A percentile compares a stretch with the other conserved stretches of the same genome.
phyloP scores from a whole-genome alignment of 805 yeast species.

The Zygosaccharomyces rouxii region DNA sequence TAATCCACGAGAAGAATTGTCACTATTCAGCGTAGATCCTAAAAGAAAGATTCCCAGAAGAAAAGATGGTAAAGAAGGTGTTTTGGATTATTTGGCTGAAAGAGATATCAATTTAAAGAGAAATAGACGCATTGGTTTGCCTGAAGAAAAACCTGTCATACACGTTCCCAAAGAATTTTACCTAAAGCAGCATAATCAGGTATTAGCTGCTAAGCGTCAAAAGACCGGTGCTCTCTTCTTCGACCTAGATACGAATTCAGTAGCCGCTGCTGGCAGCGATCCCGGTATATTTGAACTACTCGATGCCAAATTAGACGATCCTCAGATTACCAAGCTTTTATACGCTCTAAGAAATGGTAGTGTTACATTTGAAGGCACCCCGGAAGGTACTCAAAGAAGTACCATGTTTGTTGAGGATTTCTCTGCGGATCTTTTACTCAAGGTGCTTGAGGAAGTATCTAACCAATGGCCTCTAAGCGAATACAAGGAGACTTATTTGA shows the following conservation, averaged over 20 bases:
- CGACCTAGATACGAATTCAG: slow-evolving; percentile 17
- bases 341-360: slow-evolving; percentile 41
- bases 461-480: slow-evolving; percentile 35
- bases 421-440: slow-evolving; percentile 27
- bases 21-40: slow-evolving; percentile 43
- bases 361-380: slow-evolving; percentile 37
- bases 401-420: slow-evolving; percentile 39
- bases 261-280: slow-evolving; percentile 11
- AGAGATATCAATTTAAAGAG: slow-evolving; percentile 30
- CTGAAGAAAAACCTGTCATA: slow-evolving; percentile 28
- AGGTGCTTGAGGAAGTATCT: slow-evolving; percentile 34
- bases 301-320: slow-evolving; percentile 32
- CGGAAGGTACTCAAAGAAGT: slow-evolving; percentile 30
- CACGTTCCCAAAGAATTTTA: slow-evolving; percentile 28
- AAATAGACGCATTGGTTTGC: slow-evolving; percentile 34
- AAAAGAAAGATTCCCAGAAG: slow-evolving; percentile 40
- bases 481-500: slow-evolving; percentile 42
- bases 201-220: slow-evolving; percentile 15
- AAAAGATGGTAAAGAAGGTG: slow-evolving; percentile 46
- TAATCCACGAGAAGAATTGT: slow-evolving; percentile 43
- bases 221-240: slow-evolving; percentile 24
- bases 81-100: slow-evolving; percentile 35
- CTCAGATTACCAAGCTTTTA: slow-evolving; percentile 36
- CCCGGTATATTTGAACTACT: slow-evolving; percentile 34
- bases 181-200: slow-evolving; percentile 26